These are phyloP conservation scores for Sugiyamaella novakii DNA, from an alignment of 1,139 yeast species.

Conservation along the genomic window DNA sequence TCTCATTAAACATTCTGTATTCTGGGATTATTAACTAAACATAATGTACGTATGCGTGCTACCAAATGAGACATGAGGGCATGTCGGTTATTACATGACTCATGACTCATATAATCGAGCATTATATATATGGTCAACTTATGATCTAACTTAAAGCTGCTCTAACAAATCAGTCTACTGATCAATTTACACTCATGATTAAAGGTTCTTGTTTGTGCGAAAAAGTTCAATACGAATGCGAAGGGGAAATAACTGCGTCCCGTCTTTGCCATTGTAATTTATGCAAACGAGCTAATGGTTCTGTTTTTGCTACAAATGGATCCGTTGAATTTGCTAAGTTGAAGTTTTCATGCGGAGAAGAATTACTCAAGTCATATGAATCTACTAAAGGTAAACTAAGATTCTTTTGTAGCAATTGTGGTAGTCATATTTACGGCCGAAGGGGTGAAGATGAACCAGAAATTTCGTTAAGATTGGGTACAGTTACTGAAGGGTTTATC, in stretches of 20 bases:
- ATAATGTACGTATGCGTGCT: no score
- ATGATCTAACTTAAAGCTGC: no score
- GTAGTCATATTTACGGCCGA: constrained; percentile 18
- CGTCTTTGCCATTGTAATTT: constrained; percentile 17
- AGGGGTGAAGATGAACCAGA: neutral
- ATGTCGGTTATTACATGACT: no score
- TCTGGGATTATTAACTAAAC: no score
- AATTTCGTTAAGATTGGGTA: constrained; percentile 11
- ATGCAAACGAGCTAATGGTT: constrained; percentile 18
- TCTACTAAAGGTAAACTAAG: constrained; percentile 8
- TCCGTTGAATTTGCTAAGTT: constrained; percentile 10
- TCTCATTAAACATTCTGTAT: no score
- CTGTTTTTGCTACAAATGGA: constrained; percentile 14
- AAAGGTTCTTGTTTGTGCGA: constrained; percentile 17
- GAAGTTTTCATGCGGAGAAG: constrained; percentile 1
- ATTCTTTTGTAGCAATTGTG: constrained; percentile 17
- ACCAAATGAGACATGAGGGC: no score
- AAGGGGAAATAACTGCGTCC: constrained; percentile 10
- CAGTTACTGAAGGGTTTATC: constrained; percentile 14
- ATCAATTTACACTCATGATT: no score
- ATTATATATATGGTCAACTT: no score
- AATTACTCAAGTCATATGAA: constrained; percentile 2
- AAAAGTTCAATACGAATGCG: constrained; percentile 13
- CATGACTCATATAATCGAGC: no score
- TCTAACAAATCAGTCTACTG: no score